Evolutionary conservation across 2,329 filamentous ascomycete genomes (phyloP).

Genomic region (Microcera coccophila): DNA sequence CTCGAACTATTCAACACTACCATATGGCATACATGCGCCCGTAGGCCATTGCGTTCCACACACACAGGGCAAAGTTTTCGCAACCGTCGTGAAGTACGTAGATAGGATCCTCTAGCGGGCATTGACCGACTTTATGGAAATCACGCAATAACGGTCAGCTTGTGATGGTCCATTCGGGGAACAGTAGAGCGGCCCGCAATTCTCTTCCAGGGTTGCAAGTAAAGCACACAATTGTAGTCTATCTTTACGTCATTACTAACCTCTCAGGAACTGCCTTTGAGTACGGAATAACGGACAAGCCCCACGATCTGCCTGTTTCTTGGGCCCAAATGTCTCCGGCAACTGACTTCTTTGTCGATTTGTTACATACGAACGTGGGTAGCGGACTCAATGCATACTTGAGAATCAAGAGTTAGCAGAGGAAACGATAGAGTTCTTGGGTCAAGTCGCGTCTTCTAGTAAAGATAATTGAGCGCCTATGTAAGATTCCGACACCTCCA

Average conservation of each 20-base stretch:
- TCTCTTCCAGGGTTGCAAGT: conserved; percentile 1
- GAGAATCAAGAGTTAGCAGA: too few relatives aligned
- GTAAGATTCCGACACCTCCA: too few relatives aligned
- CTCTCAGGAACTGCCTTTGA: conserved; percentile 4
- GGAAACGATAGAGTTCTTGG: too few relatives aligned
- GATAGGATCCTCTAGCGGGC: background rate
- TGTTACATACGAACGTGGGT: too few relatives aligned
- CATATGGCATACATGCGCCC: too few relatives aligned
- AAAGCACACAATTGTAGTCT: conserved; percentile 18
- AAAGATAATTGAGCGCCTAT: too few relatives aligned
- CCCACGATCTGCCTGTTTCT: too few relatives aligned
- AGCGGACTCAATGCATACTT: too few relatives aligned
- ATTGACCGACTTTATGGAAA: background rate
- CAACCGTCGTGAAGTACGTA: background rate
- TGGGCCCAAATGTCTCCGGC: too few relatives aligned
- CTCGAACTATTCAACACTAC: background rate
- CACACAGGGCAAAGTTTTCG: background rate
- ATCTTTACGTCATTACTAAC: conserved; percentile 15
- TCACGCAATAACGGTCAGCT: background rate
- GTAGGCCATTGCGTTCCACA: background rate
- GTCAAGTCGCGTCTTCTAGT: too few relatives aligned
- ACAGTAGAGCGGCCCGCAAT: conserved; percentile 1
- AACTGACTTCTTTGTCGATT: too few relatives aligned
- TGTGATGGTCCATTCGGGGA: background rate
- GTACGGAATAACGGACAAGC: too few relatives aligned